A percentile compares a stretch with the other conserved stretches of the same genome.
Conservation (phyloP, 768 basidiomycete species). For the Daedaleopsis sinensis region DNA sequence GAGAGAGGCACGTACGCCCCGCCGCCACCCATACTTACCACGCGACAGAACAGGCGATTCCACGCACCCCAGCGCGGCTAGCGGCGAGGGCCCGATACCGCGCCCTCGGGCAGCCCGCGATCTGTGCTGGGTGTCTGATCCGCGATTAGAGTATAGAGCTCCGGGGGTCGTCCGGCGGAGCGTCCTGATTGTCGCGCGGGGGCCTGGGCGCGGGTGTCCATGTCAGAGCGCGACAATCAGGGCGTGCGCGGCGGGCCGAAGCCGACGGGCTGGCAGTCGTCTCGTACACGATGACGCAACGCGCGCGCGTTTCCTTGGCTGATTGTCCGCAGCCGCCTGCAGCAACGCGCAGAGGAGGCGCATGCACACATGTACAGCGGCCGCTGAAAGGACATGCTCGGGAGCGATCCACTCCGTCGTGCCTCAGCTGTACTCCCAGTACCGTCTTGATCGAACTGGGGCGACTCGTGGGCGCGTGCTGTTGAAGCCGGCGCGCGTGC, state of each 20-base stretch:
- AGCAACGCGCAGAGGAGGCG: no score
- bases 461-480: slow-evolving; percentile 11
- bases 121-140: neutral
- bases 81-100: no score
- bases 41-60: no score
- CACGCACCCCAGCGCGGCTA: neutral
- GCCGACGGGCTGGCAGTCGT: neutral
- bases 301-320: no score
- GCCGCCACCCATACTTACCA: neutral
- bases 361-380: no score
- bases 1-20: no score
- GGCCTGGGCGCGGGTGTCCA: no score
- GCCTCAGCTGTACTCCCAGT: no score
- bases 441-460: slow-evolving; percentile 24
- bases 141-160: neutral
- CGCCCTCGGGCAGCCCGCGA: no score
- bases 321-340: neutral
- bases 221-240: neutral
- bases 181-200: neutral
- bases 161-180: no score
- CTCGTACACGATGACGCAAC: neutral
- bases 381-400: slow-evolving; percentile 16
- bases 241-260: neutral
- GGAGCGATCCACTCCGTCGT: slow-evolving; percentile 25
- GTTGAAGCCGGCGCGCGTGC: slow-evolving; percentile 30